A percentile compares a stretch with the other conserved stretches of the same genome.
Evolutionary conservation across 1,139 yeast species (phyloP).

Genomic region (Debaryomycetaceae sp.): DNA sequence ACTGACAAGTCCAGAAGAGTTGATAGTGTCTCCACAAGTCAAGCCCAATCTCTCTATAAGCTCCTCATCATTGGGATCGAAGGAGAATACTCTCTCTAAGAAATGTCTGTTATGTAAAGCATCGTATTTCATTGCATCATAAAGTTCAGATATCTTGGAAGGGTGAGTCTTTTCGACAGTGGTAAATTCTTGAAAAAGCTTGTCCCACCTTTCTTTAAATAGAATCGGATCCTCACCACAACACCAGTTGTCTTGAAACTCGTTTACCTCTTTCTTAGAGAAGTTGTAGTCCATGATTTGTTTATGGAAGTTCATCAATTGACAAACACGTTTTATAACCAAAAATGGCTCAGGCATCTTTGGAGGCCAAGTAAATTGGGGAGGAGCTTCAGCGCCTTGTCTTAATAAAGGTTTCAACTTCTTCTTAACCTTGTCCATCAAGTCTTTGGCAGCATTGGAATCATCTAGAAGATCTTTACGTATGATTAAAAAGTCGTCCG

Average conservation of each 20-base stretch:
- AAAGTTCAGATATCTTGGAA: constrained; percentile 90
- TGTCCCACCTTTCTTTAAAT: constrained; percentile 97
- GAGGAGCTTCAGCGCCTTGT: constrained; percentile 97
- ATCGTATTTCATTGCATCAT: constrained; percentile 98
- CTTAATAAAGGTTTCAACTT: constrained; percentile 89
- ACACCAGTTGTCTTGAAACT: constrained; percentile 86
- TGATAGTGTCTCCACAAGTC: constrained; percentile 51
- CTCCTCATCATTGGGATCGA: constrained; percentile 54
- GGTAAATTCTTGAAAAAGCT: constrained; percentile 86
- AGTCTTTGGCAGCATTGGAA: constrained; percentile 95
- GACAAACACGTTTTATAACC: constrained; percentile 91
- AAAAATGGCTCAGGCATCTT: constrained; percentile 96
- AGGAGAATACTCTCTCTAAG: constrained; percentile 76
- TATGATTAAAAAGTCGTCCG: constrained; percentile 75
- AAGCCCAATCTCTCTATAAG: constrained; percentile 34
- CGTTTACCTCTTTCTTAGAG: constrained; percentile 58
- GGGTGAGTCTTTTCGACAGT: constrained; percentile 97
- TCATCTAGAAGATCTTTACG: constrained; percentile 93
- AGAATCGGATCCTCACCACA: constrained; percentile 91
- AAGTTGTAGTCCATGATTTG: constrained; percentile 83
- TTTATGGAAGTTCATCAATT: constrained; percentile 89
- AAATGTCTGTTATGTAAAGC: constrained; percentile 93
- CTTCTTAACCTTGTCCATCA: constrained; percentile 97
- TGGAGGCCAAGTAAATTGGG: constrained; percentile 98
- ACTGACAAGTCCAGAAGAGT: constrained; percentile 62